Conservation (phyloP, 1,139 yeast species). For the Ogataea hybrid region DNA sequence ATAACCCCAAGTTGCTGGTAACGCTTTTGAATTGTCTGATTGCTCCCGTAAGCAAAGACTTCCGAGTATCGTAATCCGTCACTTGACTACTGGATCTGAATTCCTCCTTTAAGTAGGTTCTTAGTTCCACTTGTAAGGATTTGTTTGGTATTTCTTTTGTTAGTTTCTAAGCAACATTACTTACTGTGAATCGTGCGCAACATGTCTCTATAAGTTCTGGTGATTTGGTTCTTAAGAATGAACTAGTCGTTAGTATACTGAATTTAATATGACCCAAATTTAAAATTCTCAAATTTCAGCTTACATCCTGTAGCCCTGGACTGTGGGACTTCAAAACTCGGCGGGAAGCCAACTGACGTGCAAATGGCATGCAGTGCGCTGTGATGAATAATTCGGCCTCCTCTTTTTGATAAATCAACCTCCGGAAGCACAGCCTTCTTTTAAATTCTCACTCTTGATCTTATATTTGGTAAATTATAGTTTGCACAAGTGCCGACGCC, state of each 20-base stretch:
- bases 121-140: conserved; percentile 18
- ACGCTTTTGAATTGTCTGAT: conserved; percentile 28
- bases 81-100: conserved; percentile 21
- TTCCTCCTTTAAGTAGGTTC: conserved; percentile 24
- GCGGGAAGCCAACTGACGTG: neutral
- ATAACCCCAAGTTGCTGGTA: conserved; percentile 24
- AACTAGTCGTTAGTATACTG: conserved; percentile 14
- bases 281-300: neutral
- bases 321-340: neutral
- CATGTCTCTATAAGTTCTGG: conserved; percentile 28
- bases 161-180: conserved; percentile 7
- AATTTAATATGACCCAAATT: neutral
- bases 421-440: neutral
- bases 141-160: conserved; percentile 22
- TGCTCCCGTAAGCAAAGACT: conserved; percentile 28
- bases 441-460: neutral
- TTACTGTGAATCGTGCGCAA: conserved; percentile 22
- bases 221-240: conserved; percentile 23
- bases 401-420: neutral
- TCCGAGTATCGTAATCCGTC: conserved; percentile 20
- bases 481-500: too few species aligned
- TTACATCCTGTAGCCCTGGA: conserved; percentile 2
- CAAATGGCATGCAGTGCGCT: neutral
- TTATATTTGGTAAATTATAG: neutral
- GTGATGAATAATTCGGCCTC: neutral